phyloP scores from a whole-genome alignment of 208 protist species.

The Polymyxa betae region DNA sequence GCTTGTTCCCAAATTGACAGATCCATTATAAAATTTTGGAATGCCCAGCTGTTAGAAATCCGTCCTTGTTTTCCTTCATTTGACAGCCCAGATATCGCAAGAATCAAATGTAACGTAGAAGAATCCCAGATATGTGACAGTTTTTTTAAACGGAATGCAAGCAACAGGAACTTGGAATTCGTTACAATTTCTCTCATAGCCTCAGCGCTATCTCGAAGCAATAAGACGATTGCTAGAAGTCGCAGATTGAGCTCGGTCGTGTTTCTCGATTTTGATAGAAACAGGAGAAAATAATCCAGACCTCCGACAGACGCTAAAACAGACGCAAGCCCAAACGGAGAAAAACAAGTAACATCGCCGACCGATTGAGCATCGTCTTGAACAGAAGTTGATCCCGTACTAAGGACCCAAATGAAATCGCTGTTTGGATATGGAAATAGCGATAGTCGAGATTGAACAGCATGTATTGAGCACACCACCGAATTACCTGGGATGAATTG shows the following conservation, averaged over 20 bases:
- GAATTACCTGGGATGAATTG: neutral
- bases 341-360: neutral
- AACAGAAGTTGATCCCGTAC: neutral
- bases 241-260: neutral
- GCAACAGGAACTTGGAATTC: neutral
- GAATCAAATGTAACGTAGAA: neutral
- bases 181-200: neutral
- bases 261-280: neutral
- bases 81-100: neutral
- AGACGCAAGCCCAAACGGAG: neutral
- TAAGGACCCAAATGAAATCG: neutral
- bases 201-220: neutral
- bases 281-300: neutral
- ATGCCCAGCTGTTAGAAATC: neutral
- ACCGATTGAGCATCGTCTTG: neutral
- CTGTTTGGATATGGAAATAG: neutral
- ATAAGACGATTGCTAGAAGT: neutral
- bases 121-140: neutral
- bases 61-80: neutral
- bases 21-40: constrained; percentile 1
- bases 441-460: neutral
- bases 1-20: neutral
- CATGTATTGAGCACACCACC: neutral
- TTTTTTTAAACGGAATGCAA: neutral
- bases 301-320: neutral